Evolutionary conservation across 352 stramenopile genomes (phyloP).

Genomic region (Pythium scleroteichum): DNA sequence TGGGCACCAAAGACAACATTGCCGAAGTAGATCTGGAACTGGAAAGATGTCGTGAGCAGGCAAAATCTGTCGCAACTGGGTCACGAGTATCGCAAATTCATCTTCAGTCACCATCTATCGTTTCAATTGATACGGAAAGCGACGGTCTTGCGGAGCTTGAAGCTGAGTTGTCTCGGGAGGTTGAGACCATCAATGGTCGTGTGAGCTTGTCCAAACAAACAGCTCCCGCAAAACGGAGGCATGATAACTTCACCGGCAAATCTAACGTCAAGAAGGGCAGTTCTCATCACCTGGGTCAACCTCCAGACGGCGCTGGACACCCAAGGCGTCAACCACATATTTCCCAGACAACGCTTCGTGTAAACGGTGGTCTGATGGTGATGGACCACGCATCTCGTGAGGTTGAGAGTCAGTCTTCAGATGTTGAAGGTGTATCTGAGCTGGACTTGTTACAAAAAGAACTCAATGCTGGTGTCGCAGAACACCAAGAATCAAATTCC

Average conservation of each 20-base stretch:
- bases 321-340: too few relatives aligned
- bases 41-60: too few relatives aligned
- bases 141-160: conserved; percentile 47
- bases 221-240: too few relatives aligned
- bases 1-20: too few relatives aligned
- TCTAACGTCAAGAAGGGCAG: background rate
- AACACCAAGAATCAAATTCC: background rate
- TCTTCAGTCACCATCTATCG: background rate
- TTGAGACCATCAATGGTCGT: too few relatives aligned
- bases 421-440: conserved; percentile 6
- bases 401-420: background rate
- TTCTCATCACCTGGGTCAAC: background rate
- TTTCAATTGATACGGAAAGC: conserved; percentile 21
- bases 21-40: too few relatives aligned
- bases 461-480: conserved; percentile 6
- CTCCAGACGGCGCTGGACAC: too few relatives aligned
- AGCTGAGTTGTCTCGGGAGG: conserved; percentile 33
- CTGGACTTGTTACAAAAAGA: conserved; percentile 14
- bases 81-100: background rate
- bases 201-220: background rate
- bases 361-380: too few relatives aligned
- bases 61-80: too few relatives aligned
- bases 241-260: too few relatives aligned
- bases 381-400: too few relatives aligned
- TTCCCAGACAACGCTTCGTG: too few relatives aligned